Evolutionary conservation across 352 stramenopile species (phyloP).

Genomic region (Phytophthora fragariae): DNA sequence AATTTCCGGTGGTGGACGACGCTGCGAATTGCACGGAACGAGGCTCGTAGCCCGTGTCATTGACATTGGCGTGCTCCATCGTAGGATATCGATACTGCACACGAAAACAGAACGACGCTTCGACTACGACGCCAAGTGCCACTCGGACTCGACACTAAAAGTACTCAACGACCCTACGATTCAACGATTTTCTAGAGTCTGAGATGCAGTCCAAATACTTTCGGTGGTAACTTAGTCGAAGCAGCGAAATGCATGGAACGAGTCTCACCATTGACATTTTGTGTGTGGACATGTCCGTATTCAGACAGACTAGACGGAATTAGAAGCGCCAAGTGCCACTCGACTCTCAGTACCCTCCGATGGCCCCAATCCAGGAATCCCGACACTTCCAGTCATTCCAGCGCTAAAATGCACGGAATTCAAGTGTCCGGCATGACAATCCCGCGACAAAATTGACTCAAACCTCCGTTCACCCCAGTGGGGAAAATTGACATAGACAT

Average conservation of each 20-base stretch:
- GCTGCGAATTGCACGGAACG: constrained; percentile 10
- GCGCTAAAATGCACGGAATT: constrained; percentile 19
- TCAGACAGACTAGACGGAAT: neutral
- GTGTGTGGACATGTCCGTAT: too few relatives aligned
- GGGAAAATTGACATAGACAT: neutral
- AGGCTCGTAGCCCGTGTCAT: constrained; percentile 39
- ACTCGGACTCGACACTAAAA: neutral
- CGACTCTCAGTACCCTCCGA: constrained; percentile 12
- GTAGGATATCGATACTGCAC: constrained; percentile 1
- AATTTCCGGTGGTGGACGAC: neutral
- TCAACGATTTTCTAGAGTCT: neutral
- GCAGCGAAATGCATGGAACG: too few relatives aligned
- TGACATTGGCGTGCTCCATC: constrained; percentile 29
- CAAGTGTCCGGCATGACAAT: constrained; percentile 17
- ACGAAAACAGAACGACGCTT: constrained; percentile 33
- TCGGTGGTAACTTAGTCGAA: too few relatives aligned
- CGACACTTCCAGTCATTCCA: constrained; percentile 9
- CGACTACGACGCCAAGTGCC: constrained; percentile 2
- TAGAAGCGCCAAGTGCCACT: neutral
- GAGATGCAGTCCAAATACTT: too few relatives aligned
- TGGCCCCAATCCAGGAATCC: neutral
- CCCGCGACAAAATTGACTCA: constrained; percentile 16
- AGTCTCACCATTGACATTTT: too few relatives aligned
- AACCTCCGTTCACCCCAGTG: constrained; percentile 22
- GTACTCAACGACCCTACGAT: constrained; percentile 2